Evolutionary conservation across 805 yeast genomes (phyloP).

Genomic region (Metschnikowia anglica): DNA sequence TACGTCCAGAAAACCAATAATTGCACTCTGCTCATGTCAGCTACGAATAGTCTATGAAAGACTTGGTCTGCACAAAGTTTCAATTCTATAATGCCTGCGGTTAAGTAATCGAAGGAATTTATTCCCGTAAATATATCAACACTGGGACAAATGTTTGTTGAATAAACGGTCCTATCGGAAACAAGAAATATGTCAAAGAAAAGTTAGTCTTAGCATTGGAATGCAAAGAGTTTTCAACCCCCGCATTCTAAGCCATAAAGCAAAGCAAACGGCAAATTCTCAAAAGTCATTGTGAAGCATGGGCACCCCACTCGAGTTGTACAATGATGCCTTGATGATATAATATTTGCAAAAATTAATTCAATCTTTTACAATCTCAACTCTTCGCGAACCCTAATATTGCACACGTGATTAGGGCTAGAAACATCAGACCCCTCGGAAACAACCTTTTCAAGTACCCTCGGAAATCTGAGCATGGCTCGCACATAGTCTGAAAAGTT

Average conservation of each 20-base stretch:
- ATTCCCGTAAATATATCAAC: slow-evolving; percentile 27
- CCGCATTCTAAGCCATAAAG: no score
- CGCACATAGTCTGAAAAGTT: slow-evolving; percentile 6
- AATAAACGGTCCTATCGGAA: slow-evolving; percentile 37
- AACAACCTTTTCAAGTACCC: neutral
- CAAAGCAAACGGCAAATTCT: no score
- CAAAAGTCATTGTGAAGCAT: no score
- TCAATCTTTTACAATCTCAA: neutral
- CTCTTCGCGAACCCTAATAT: slow-evolving; percentile 7
- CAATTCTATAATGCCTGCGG: slow-evolving; percentile 14
- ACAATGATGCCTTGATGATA: no score
- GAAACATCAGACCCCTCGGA: slow-evolving; percentile 7
- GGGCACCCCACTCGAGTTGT: no score
- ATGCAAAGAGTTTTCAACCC: no score
- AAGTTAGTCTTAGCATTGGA: no score
- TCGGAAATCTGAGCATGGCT: slow-evolving; percentile 7
- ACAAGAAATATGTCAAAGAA: no score
- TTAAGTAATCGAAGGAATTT: neutral
- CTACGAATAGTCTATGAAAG: slow-evolving; percentile 38
- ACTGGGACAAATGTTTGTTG: slow-evolving; percentile 44
- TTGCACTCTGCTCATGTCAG: slow-evolving; percentile 7
- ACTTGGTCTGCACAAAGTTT: slow-evolving; percentile 29
- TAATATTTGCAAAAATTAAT: no score
- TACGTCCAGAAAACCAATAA: slow-evolving; percentile 98
- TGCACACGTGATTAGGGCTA: slow-evolving; percentile 17